Conservation (phyloP, 2,329 filamentous ascomycete genomes). For the Fusarium nematophilum region DNA sequence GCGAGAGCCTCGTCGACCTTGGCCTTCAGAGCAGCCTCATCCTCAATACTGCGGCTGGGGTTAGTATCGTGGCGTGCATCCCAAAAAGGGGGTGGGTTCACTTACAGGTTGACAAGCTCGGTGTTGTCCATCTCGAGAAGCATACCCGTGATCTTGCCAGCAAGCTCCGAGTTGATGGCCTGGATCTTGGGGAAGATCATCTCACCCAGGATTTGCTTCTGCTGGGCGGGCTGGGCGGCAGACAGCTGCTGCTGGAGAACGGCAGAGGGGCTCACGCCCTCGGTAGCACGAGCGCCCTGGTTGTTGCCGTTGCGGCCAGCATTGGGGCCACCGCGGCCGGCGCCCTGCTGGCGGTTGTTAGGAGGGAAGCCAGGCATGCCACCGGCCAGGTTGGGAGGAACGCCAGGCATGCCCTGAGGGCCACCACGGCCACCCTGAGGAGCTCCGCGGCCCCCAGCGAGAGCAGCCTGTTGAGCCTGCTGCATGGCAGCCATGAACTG, state of each 20-base stretch:
- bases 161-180: constrained; percentile 91
- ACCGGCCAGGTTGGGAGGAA: constrained; percentile 72
- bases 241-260: constrained; percentile 70
- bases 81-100: constrained; percentile 46
- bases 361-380: constrained; percentile 69
- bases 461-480: constrained; percentile 74
- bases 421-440: constrained; percentile 76
- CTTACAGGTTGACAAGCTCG: constrained; percentile 95
- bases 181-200: constrained; percentile 99
- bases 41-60: constrained; percentile 76
- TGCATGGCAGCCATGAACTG: constrained; percentile 86
- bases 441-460: constrained; percentile 71
- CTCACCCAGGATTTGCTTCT: constrained; percentile 99
- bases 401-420: constrained; percentile 70
- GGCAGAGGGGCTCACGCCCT: constrained; percentile 46
- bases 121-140: constrained; percentile 98
- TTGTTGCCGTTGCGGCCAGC: constrained; percentile 58
- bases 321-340: constrained; percentile 58
- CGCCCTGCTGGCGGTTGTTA: constrained; percentile 65
- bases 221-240: constrained; percentile 73
- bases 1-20: constrained; percentile 98
- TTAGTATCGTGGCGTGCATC: constrained; percentile 27
- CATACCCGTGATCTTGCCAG: constrained; percentile 99
- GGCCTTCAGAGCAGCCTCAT: constrained; percentile 86
- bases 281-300: constrained; percentile 61